These are phyloP conservation scores for Tuber indicum DNA, from an alignment of 495 filamentous ascomycete species.

Conservation along the genomic window DNA sequence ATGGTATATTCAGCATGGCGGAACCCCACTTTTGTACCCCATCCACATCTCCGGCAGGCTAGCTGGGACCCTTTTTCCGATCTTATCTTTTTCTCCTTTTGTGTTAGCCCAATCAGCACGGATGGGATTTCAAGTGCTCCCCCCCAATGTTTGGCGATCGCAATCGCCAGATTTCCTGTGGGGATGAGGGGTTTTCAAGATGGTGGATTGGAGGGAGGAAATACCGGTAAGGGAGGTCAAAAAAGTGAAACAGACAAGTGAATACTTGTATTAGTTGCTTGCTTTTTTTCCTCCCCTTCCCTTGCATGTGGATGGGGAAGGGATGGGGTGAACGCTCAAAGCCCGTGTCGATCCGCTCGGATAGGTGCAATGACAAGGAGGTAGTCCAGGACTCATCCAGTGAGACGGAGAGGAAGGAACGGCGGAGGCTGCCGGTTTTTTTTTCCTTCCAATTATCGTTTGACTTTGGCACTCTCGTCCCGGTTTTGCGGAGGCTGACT, in stretches of 20 bases:
- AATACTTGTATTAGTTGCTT: not conserved
- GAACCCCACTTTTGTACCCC: not conserved
- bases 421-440: not conserved
- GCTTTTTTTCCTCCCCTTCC: not conserved
- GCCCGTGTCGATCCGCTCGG: not conserved
- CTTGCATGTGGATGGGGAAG: not conserved
- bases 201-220: not conserved
- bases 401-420: not conserved
- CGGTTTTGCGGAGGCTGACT: too few species aligned
- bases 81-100: not conserved
- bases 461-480: not conserved
- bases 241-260: not conserved
- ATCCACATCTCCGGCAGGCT: not conserved
- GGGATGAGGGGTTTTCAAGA: not conserved
- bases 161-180: not conserved
- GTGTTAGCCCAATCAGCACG: not conserved
- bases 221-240: not conserved
- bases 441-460: not conserved
- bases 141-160: not conserved
- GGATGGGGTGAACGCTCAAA: not conserved
- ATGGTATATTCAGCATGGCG: not conserved
- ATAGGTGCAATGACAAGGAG: not conserved
- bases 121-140: not conserved
- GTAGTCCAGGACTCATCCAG: not conserved
- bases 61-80: not conserved